Conservation (phyloP, 2,329 filamentous ascomycete genomes). For the Gremmenia infestans region DNA sequence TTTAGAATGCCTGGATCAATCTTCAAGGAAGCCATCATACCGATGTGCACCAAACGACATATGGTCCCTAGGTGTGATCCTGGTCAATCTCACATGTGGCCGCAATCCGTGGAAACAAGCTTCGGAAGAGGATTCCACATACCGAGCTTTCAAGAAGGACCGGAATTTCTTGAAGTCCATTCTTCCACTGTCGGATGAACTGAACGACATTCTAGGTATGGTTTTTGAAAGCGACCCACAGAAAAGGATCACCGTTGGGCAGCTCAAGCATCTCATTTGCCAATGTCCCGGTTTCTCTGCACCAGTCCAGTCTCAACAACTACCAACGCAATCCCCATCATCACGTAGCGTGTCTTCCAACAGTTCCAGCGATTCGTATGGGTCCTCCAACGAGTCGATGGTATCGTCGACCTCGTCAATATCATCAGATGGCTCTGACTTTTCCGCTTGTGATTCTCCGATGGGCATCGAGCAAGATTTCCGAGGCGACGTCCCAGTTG, state of each 20-base stretch:
- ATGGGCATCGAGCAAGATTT: conserved; percentile 9
- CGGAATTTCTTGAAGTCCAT: conserved; percentile 88
- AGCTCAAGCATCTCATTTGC: conserved; percentile 72
- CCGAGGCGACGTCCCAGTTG: conserved; percentile 4
- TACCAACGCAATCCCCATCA: conserved; percentile 13
- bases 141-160: conserved; percentile 82
- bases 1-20: conserved; percentile 82
- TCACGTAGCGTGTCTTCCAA: conserved; percentile 6
- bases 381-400: conserved; percentile 33
- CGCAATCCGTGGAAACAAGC: conserved; percentile 99
- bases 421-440: conserved; percentile 18
- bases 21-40: conserved; percentile 71
- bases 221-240: conserved; percentile 85
- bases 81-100: conserved; percentile 95
- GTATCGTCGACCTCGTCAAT: conserved; percentile 23
- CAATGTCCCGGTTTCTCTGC: conserved; percentile 47
- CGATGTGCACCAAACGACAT: conserved; percentile 92
- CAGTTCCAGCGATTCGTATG: conserved; percentile 40
- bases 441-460: conserved; percentile 13
- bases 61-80: conserved; percentile 96
- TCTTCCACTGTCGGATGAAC: conserved; percentile 80
- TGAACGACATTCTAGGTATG: conserved; percentile 79
- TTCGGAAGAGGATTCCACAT: conserved; percentile 88
- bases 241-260: conserved; percentile 73
- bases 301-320: conserved; percentile 13